Evolutionary conservation across 73 alveolate species (phyloP), one percentile per base, ranked within the genome.

Genomic region (Blepharisma stoltei): DNA sequence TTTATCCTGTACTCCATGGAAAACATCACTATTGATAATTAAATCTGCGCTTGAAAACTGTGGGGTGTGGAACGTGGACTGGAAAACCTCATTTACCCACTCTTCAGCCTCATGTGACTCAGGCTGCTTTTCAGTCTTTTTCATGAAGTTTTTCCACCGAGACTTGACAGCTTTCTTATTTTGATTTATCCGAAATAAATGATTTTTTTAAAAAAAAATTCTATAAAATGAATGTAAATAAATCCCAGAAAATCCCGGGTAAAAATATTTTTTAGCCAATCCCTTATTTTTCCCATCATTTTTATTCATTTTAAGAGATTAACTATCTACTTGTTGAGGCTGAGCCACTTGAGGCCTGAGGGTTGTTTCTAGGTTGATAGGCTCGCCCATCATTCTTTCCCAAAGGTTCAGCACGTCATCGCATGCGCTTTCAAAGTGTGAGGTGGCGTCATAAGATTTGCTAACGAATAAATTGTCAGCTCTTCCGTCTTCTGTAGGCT

Each of bases 361-460:
- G n/a, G 76, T 20, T 0, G 41, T 27, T 11, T 60, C 76, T 11
- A 82, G 55, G 78, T 86, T 88, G 9, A 77, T 52, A 38, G 83
- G 78, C 80, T 86, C 94, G 44, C 90, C 90, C 76, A 81, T 76
- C 43, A 86, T 86, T 48, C 81, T 82, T 67, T 77, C 78, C 48
- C 82, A 86, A 60, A 86, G 49, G 48, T 27, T 60, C 78, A 89
- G 80, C 20, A 82, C 93, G 77, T 82, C 81, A 25, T 81, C 88
- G 41, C 94, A 78, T 60, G 89, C 97, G 60, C 78, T 78, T 83
- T 93, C 98, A 70, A 93, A 93, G 88, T 93, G 98, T 45, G 94
- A 82, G 71, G 88, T 76, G 43, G 98, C 93, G 76, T 91, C 97
- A 69, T 87, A 92, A 73, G 95, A 86, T 66, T 77, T 78, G 69